These are phyloP conservation scores for Zygotorulaspora chibaensis DNA, from an alignment of 805 yeast genomes.

Conservation along the genomic window DNA sequence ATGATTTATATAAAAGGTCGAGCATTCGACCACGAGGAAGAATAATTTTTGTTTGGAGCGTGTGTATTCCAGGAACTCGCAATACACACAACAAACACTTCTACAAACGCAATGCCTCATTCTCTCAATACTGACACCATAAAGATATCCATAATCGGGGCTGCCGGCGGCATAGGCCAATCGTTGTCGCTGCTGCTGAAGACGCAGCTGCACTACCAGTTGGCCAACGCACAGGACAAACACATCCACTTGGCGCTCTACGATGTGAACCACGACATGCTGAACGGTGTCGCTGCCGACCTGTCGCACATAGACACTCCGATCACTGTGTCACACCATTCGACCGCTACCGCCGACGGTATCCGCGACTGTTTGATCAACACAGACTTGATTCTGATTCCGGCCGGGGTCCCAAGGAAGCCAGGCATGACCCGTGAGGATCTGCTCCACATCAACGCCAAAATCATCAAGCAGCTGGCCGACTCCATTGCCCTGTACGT, in stretches of 20 bases:
- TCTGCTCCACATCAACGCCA: conserved; percentile 76
- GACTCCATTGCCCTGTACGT: conserved; percentile 67
- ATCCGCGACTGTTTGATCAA: conserved; percentile 27
- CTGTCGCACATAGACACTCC: conserved; percentile 76
- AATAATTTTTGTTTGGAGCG: background rate
- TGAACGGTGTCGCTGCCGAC: conserved; percentile 84
- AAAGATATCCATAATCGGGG: conserved; percentile 84
- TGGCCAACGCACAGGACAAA: conserved; percentile 43
- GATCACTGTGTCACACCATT: conserved; percentile 53
- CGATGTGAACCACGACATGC: conserved; percentile 64
- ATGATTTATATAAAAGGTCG: too few species aligned
- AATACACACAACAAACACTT: background rate
- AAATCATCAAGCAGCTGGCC: conserved; percentile 70
- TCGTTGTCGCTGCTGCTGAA: conserved; percentile 80
- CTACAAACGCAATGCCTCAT: conserved; percentile 22
- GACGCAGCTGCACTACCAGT: conserved; percentile 34
- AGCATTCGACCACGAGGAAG: too few species aligned
- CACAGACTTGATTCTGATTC: conserved; percentile 38
- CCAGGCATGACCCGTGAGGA: conserved; percentile 95
- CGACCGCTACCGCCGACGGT: conserved; percentile 44
- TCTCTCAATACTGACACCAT: conserved; percentile 14
- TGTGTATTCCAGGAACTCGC: background rate
- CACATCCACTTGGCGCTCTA: conserved; percentile 54
- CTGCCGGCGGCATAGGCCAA: conserved; percentile 95
- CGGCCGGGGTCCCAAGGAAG: conserved; percentile 91